Base-by-base conservation (phyloP, 2,329 filamentous ascomycete genomes). In the Nemania serpens region DNA sequence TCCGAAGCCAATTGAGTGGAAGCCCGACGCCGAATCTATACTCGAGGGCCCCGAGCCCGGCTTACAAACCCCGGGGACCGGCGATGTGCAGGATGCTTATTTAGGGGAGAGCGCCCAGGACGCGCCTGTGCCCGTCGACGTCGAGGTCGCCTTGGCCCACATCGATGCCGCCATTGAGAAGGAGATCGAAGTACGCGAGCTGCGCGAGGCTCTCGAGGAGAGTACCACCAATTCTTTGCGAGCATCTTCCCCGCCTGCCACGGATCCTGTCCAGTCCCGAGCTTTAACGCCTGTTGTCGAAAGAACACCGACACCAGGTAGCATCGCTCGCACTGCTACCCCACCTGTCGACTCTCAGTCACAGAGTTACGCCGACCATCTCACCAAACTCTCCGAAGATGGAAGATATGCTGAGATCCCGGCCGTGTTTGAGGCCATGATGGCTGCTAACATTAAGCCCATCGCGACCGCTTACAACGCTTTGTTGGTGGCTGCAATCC, bases 391-490 rank as follows among this genome's bases (percentile, higher is more conserved):
- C 50, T 88, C 89, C 5, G 82, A 88, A 56, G 80, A 85, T 68
- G 84, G 87, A 57, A 88, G 91, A 62, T 96, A 92, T 84, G 87
- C 86, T 13, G 92, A 97, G 74, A 95, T 99, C 47, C 94, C 94
- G 0, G 87, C 88, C 41, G 88, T 95, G 3, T 99, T 99, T 74
- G 91, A 97, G 81, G 86, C 88, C 29, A 91, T 98, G 87, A 84
- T 98, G 65, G 87, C 88, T 48, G 89, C 91, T 65, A 91, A 91
- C 48, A 84, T 96, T 63, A 87, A 87, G 71, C 95, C 95, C 37
- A 91, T 90, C 6, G 87, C 91, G 49, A 83, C 87, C 48, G 90
- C 94, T n/a, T 99, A 99, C 82, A 97, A 97, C 74, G 91, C 92
- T 51, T 83, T 99, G 46, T 81, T 99, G 45, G 83, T 88, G 69